Evolutionary conservation across 495 filamentous ascomycete genomes (phyloP), one percentile per base, ranked within the genome.

Genomic region (Penicillium soppii): DNA sequence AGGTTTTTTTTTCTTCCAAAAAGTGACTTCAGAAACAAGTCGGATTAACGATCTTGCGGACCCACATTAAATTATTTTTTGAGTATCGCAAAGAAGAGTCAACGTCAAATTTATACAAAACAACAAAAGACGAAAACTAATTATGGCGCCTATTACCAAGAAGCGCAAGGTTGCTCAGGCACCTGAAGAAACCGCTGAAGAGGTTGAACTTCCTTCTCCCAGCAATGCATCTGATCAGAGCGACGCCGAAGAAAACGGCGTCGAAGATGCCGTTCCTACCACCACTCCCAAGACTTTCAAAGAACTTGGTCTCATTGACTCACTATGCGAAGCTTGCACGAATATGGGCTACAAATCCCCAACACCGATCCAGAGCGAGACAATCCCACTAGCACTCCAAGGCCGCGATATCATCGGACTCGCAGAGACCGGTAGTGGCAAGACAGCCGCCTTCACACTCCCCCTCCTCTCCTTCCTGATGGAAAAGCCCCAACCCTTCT

Each of bases 361-460:
- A 0, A 94, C 90, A 0, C 82, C 88, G 0, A 92, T 95, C 45
- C 90, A 95, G 67, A 71, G 66, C 13, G 72, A 90, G 63, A 73
- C 88, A 1, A 92, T 95, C 54, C 94, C 94, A 1, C 67, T 90
- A 13, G 92, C 92, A 32, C 76, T 97, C 8, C 71, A 86, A 54
- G 86, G 86, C 20, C 80, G 90, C 54, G 94, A 97, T 69, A 72
- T 97, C 22, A 96, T 98, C 55, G 94, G 91, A 27, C 78, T 97
- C 19, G 92, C 94, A 23, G 92, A 98, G 67, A 98, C 94, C 1
- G 94, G 94, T 56, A 87, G 82, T 63, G 94, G 94, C 66, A 98
- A 98, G 70, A 97, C 87, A 0, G 92, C 89, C 2, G 90, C 94
- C 0, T 98, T 97, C 65, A 87, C 87, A 0, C 69, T 98, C 1